Base-by-base conservation (phyloP, 495 filamentous ascomycete species). In the Xylaria acuta region DNA sequence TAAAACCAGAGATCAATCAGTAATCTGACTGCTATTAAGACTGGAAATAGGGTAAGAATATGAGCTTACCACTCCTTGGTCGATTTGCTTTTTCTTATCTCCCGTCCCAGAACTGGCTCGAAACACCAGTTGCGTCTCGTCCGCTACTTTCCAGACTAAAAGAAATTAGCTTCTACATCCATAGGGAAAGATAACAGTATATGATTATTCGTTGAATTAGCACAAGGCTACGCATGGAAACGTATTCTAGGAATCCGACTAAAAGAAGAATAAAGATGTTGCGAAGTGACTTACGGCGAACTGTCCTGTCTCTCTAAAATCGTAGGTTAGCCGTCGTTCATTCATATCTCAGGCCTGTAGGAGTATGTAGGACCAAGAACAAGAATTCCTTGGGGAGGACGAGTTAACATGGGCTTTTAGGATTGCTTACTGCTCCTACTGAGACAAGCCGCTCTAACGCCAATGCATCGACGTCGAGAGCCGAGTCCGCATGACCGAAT, bases 121-220 rank as follows among this genome's bases (percentile, higher is more conserved):
- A 82, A 98, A 99, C 1, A 98, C 95, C 5, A 98, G 87, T 78
- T 98, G 97, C 1, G 91, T 92, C 78, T 99, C 96, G 69, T 99
- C 96, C 34, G 94, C 90, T 2, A 98, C 94, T 80, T 98, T 99
- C 96, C 96, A 99, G 72, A 97, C 69, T 71, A 58, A 4, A 41
- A 45, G 1, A 7, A 25, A 7, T 71, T 45, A 71, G 60, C n/a
- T 41, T 53, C 5, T 54, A 20, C n/a, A 5, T 30, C 5, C 12
- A n/a, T 4, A 27, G 18, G 30, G 30, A 38, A 16, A 16, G 54
- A 40, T 38, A 8, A 49, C 47, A 14, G 20, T 8, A 25, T 18
- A 53, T 56, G 5, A 30, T 5, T 3, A 22, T 40, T 32, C 5
- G 6, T 49, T 25, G n/a, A 11, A 47, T 2, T 3, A 69, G 25